These are phyloP conservation scores for Saprolegnia diclina DNA, from an alignment of 352 stramenopile genomes.

Conservation along the genomic window DNA sequence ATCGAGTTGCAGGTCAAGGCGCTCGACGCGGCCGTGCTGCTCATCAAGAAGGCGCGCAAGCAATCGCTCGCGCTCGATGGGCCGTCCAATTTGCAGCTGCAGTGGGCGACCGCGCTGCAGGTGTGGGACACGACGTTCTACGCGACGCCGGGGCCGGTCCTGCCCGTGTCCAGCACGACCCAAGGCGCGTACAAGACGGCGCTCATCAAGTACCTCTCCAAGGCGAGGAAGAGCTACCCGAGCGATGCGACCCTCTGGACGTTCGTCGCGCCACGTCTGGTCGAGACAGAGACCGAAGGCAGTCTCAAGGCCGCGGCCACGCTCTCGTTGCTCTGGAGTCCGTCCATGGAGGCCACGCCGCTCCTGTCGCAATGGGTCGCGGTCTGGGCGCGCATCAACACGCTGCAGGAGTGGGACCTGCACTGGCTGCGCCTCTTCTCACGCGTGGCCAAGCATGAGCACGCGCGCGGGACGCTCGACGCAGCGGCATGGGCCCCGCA, in stretches of 20 bases:
- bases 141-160: slow-evolving; percentile 33
- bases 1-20: slow-evolving; percentile 38
- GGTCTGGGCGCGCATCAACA: slow-evolving; percentile 48
- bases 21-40: slow-evolving; percentile 45
- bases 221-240: slow-evolving; percentile 44
- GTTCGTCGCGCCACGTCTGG: slow-evolving; percentile 38
- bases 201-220: slow-evolving; percentile 48
- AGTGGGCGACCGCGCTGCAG: slow-evolving; percentile 43
- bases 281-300: slow-evolving; percentile 41
- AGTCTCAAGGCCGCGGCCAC: slow-evolving; percentile 56
- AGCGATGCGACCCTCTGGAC: slow-evolving; percentile 39
- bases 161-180: slow-evolving; percentile 37
- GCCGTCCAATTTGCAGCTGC: slow-evolving; percentile 31
- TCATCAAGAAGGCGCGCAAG: slow-evolving; percentile 52
- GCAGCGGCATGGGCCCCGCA: slow-evolving; percentile 33
- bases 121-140: slow-evolving; percentile 54
- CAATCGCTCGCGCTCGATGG: slow-evolving; percentile 17
- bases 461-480: slow-evolving; percentile 18
- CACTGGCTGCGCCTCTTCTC: slow-evolving; percentile 72
- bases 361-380: slow-evolving; percentile 53
- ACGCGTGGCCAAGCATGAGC: slow-evolving; percentile 50
- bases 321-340: slow-evolving; percentile 49
- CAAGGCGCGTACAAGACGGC: slow-evolving; percentile 36
- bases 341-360: slow-evolving; percentile 17
- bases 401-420: slow-evolving; percentile 54